Base-by-base conservation (phyloP, 352 stramenopile species). In the Blastocystis sp. region DNA sequence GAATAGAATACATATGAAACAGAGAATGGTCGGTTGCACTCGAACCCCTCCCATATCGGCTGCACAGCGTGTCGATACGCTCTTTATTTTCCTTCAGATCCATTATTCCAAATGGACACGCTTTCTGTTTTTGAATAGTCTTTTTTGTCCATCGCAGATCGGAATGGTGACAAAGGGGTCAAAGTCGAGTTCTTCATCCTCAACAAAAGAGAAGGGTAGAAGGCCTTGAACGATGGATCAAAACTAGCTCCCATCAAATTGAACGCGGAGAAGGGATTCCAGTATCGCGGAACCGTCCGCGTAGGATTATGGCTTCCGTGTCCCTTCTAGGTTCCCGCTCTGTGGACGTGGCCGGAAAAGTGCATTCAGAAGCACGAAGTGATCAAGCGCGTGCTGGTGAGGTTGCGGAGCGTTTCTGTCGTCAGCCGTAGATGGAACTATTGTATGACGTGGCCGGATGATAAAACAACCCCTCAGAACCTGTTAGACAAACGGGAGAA, bases 361-460 rank as follows among this genome's bases (percentile, higher is more conserved):
- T 81, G 69, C 27, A 44, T 81, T 42, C 36, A 65, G 38, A 81
- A 81, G 46, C 48, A 81, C 42, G 69, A 85, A 85, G 63, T 85
- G 14, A 46, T 85, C 29, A 85, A 72, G 34, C 75, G 75, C 7
- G 46, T 85, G 7, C 54, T 85, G 1, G 75, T 85, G 18, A 56
- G 75, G 75, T 85, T 54, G 21, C 7, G 27, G 11, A 24, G 8
- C 73, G n/a, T 44, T 3, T 1, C 7, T 42, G 14, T 42, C 16
- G 29, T 85, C 0, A 85, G 11, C 29, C 4, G 11, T 69, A 85
- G 75, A 11, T 85, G 75, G 75, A 85, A 85, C 48, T 85, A 85
- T 27, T 85, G 75, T 44, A 85, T 85, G 75, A 76, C 71, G 65
- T 85, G 75, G 75, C 57, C 57, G 9, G 69, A 81, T 54, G 57